Evolutionary conservation across 495 filamentous ascomycete species (phyloP).

Genomic region (Trichoderma orchidacearum): DNA sequence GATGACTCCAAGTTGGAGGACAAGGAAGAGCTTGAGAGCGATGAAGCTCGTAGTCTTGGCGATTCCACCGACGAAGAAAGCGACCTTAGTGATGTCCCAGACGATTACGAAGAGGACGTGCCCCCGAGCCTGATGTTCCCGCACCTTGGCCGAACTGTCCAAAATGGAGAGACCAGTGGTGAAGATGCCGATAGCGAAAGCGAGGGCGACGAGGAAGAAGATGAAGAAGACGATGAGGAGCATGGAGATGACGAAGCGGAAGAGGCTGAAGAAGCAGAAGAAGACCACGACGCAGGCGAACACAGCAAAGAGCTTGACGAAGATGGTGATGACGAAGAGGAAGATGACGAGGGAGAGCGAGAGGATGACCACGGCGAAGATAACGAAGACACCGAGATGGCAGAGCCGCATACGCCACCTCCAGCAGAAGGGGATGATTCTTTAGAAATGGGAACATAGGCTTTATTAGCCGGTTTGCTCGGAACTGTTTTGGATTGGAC

Average conservation of each 20-base stretch:
- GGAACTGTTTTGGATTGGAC: background rate
- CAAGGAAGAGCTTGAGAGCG: slow-evolving; percentile 13
- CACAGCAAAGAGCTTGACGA: slow-evolving; percentile 6
- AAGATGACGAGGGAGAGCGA: slow-evolving; percentile 15
- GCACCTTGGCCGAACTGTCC: slow-evolving; percentile 21
- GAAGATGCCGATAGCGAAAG: slow-evolving; percentile 13
- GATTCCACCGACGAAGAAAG: slow-evolving; percentile 73
- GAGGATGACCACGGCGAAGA: slow-evolving; percentile 8
- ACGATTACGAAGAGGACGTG: slow-evolving; percentile 33
- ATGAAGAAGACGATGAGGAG: slow-evolving; percentile 10
- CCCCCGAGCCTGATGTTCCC: slow-evolving; percentile 31
- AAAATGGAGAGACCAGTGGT: slow-evolving; percentile 9
- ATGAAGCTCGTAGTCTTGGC: slow-evolving; percentile 38
- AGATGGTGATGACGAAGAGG: slow-evolving; percentile 6
- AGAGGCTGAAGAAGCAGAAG: slow-evolving; percentile 11
- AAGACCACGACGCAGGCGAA: slow-evolving; percentile 8
- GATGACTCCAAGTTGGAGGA: slow-evolving; percentile 8
- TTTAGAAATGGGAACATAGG: background rate
- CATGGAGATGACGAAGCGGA: slow-evolving; percentile 12
- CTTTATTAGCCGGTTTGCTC: too few species aligned
- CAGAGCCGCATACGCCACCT: background rate
- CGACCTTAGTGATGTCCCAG: slow-evolving; percentile 57
- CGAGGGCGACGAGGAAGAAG: slow-evolving; percentile 12
- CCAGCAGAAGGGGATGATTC: background rate
- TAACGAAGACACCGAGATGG: slow-evolving; percentile 4